These are phyloP conservation scores for Penicillium sp. DNA, from an alignment of 2,329 filamentous ascomycete species.

Conservation along the genomic window DNA sequence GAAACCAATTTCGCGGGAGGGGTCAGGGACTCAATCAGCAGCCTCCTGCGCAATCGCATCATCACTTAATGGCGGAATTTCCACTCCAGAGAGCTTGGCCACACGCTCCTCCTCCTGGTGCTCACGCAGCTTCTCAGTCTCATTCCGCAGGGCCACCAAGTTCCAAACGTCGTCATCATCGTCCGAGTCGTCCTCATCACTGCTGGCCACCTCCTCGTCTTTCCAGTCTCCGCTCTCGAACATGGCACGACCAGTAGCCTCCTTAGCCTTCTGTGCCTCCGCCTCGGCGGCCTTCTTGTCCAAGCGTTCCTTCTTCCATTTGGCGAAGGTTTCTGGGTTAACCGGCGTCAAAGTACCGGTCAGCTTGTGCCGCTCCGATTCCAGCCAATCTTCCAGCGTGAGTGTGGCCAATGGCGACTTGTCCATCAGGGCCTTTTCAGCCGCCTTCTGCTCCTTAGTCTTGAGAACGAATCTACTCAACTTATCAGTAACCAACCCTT, in stretches of 20 bases:
- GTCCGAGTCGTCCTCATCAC: conserved; percentile 60
- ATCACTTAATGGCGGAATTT: conserved; percentile 30
- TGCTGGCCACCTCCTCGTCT: conserved; percentile 62
- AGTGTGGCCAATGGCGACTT: conserved; percentile 94
- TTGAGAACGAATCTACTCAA: conserved; percentile 83
- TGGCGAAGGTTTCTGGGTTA: conserved; percentile 87
- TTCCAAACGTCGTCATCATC: conserved; percentile 73
- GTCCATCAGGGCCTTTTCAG: conserved; percentile 93
- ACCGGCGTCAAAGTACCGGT: conserved; percentile 91
- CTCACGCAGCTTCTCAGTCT: conserved; percentile 78
- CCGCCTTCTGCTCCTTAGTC: conserved; percentile 94
- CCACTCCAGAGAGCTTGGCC: conserved; percentile 42
- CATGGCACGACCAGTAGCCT: conserved; percentile 90
- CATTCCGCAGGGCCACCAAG: conserved; percentile 77
- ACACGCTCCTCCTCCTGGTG: conserved; percentile 78
- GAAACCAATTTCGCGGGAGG: conserved; percentile 32
- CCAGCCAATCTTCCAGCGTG: conserved; percentile 95
- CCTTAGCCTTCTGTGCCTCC: conserved; percentile 87
- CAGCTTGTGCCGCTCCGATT: conserved; percentile 94
- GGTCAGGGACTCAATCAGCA: conserved; percentile 35
- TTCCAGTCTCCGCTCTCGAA: conserved; percentile 98
- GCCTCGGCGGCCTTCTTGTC: conserved; percentile 97
- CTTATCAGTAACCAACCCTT: conserved; percentile 17
- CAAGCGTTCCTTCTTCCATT: conserved; percentile 94
- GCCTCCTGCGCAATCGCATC: conserved; percentile 33